Evolutionary conservation across 2,329 filamentous ascomycete genomes (phyloP), one percentile per base, ranked within the genome.

Genomic region (Fusarium subglutinans): DNA sequence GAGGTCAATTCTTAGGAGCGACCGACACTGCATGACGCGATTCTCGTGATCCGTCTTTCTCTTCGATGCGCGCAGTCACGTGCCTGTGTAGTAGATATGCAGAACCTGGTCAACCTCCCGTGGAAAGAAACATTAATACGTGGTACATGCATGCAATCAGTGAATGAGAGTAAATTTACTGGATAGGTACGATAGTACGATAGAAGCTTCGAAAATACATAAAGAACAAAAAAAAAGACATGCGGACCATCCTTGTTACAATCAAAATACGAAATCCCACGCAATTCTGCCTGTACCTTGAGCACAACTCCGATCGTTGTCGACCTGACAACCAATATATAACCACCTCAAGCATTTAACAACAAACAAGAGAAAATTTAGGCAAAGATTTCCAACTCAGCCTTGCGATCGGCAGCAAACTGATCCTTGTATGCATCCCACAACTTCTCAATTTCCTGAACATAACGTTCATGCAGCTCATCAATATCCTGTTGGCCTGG

Each of bases 391-490:
- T 91, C 86, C 82, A 95, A 79, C 80, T 95, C 93, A 63, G 88
- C 89, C 66, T 84, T 86, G 44, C 92, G 84, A 33, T 90, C 84
- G 51, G 84, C 84, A 2, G 92, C 89, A 84, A 95, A 96, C 28
- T 89, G 88, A 75, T 94, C 92, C 84, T 95, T 95, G 87, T 94
- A 94, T 41, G 89, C 86, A 58, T 94, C 89, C 92, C 93, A 96
- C 26, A 96, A 84, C 69, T 90, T 88, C 83, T 90, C 83, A 67
- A 96, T 81, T 84, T 96, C 96, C 35, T 88, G 84, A 3, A 96
- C 88, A 82, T 99, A 99, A 75, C 91, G 84, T 28, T 86, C 87
- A 82, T 98, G 96, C 69, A 98, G 86, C 75, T 92, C 85, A 79
- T 98, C 92, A 70, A 98, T 91, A 76, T 97, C 94, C 13, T 87